Evolutionary conservation across 306 rosid species (phyloP), one percentile per base, ranked within the genome.

Genomic region (Cucumis cinereus): DNA sequence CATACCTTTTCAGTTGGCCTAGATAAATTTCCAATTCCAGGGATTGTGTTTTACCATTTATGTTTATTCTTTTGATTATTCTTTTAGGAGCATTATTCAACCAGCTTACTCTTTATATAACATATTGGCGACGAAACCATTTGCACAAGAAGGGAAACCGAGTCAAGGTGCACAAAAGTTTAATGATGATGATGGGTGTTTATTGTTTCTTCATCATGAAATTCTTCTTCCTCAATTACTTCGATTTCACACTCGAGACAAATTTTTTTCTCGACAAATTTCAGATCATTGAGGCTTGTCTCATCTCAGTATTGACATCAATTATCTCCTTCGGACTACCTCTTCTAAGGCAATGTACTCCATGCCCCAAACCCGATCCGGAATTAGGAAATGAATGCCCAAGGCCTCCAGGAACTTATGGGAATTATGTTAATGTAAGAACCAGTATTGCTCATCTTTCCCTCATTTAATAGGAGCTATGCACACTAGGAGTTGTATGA

Each of bases 341-440:
- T 19, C 98, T 91, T 80, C 82, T 94, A 81, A 84, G 96, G 84
- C 87, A 83, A 82, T 94, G 98, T 80, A 94, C 83, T 85, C 88
- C 96, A 9, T 94, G 98, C 82, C 98, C 97, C 28, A 97, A 86
- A 78, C 62, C 89, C 41, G 90, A 83, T 87, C 84, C 86, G 52
- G 81, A 84, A 24, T 83, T 92, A 79, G 95, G 88, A 74, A 86
- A 91, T 87, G 89, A 94, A 80, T 94, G 98, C 80, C 97, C 98
- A 38, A 87, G 89, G 74, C 89, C 92, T 78, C 98, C 97, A 30
- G 98, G 98, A 82, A 85, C 84, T 88, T 91, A 90, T 60, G 98
- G 98, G 81, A 94, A 94, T 82, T 94, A 90, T 89, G 98, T 94
- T 75, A 94, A 94, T 81, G 98, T 94, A 94, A 90, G 98, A 76